A percentile compares a stretch with the other conserved stretches of the same genome.
Evolutionary conservation across 257 asterid genomes (phyloP).

Genomic region (Knoxia roxburghii): DNA sequence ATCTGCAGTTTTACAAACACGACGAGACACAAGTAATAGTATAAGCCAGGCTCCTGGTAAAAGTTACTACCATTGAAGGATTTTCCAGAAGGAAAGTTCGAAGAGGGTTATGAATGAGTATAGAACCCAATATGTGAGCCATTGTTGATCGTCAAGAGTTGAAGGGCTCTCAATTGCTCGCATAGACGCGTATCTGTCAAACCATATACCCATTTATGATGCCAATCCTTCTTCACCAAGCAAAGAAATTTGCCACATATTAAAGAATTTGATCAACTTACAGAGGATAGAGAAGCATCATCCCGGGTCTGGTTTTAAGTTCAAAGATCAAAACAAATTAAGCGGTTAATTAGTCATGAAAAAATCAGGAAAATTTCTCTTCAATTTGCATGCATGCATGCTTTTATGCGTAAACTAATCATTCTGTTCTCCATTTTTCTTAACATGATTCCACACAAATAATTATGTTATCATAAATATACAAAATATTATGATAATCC

Average conservation of each 20-base stretch:
- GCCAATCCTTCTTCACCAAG: not conserved
- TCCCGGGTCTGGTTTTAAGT: constrained; percentile 64
- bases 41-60: not conserved
- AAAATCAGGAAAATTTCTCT: not conserved
- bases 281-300: constrained; percentile 86
- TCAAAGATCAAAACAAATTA: constrained; percentile 5
- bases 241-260: not conserved
- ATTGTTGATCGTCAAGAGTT: constrained; percentile 81
- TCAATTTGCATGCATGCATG: not conserved
- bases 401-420: not conserved
- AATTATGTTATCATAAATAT: no score
- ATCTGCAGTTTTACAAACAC: no score
- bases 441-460: no score
- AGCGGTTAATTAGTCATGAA: not conserved
- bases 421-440: no score
- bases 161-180: constrained; percentile 92
- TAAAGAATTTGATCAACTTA: constrained; percentile 29
- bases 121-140: constrained; percentile 91
- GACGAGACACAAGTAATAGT: no score
- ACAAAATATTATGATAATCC: no score
- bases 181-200: constrained; percentile 64
- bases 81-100: constrained; percentile 75
- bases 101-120: constrained; percentile 68
- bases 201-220: no score
- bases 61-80: constrained; percentile 67